phyloP scores from a whole-genome alignment of 352 stramenopile genomes.

The Phytopythium delawarense region DNA sequence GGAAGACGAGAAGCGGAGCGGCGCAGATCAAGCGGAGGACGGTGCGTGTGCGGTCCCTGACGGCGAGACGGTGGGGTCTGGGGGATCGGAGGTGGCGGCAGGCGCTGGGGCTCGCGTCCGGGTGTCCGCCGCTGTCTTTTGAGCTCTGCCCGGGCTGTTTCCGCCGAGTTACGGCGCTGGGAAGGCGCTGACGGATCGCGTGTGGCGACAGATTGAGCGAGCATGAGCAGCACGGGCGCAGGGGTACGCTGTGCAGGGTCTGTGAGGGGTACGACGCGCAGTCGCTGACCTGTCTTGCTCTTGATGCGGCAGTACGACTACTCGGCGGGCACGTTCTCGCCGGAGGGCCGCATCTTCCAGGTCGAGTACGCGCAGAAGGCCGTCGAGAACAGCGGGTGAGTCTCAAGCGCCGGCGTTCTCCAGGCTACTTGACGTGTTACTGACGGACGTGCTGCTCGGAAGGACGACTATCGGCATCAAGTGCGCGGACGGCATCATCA shows the following conservation, averaged over 20 bases:
- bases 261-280: not conserved
- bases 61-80: not conserved
- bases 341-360: constrained; percentile 98
- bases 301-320: constrained; percentile 64
- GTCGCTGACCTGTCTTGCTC: not conserved
- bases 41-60: not conserved
- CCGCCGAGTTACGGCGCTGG: not conserved
- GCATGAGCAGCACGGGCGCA: constrained; percentile 82
- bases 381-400: constrained; percentile 94
- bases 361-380: constrained; percentile 98
- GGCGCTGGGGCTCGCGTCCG: not conserved
- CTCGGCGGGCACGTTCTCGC: constrained; percentile 93
- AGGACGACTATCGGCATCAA: constrained; percentile 97
- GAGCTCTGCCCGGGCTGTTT: not conserved
- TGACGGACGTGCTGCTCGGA: not conserved
- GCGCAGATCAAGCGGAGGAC: not conserved
- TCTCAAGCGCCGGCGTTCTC: not conserved
- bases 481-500: constrained; percentile 96
- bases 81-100: not conserved
- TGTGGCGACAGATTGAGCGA: constrained; percentile 9
- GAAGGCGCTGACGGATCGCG: too few species aligned
- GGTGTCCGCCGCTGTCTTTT: not conserved
- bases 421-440: not conserved
- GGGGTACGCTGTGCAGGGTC: constrained; percentile 28
- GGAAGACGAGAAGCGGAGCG: not conserved